These are phyloP conservation scores for Tricholoma saponaceum DNA, from an alignment of 768 basidiomycete species.

Conservation along the genomic window DNA sequence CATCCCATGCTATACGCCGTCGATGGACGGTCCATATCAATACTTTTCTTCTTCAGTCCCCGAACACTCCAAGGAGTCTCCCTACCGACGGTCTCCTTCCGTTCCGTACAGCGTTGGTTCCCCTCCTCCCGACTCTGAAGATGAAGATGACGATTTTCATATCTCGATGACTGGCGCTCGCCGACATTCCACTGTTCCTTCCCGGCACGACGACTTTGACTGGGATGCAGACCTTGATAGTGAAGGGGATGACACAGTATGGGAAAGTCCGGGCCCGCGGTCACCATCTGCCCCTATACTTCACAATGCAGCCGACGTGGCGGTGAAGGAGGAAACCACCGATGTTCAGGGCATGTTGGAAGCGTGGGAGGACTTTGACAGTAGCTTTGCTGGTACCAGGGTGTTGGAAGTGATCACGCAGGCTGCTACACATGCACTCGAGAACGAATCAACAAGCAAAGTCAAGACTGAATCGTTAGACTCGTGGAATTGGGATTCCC, in stretches of 20 bases:
- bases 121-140: conserved; percentile 70
- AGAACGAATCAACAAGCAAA: conserved; percentile 22
- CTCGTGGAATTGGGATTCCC: conserved; percentile 41
- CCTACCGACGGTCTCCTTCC: conserved; percentile 55
- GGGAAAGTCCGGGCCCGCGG: conserved; percentile 61
- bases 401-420: conserved; percentile 40
- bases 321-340: conserved; percentile 56
- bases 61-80: conserved; percentile 10
- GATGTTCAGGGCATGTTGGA: conserved; percentile 66
- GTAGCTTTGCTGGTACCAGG: conserved; percentile 35
- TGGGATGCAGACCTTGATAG: conserved; percentile 47
- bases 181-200: conserved; percentile 25
- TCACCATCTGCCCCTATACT: conserved; percentile 55
- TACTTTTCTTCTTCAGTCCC: conserved; percentile 23
- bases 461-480: conserved; percentile 44
- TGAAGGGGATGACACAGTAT: conserved; percentile 58
- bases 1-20: conserved; percentile 52
- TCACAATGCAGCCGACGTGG: conserved; percentile 21
- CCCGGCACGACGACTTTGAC: conserved; percentile 29
- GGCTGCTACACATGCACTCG: conserved; percentile 27
- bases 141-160: conserved; percentile 50
- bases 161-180: conserved; percentile 39
- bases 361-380: conserved; percentile 65
- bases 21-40: conserved; percentile 31
- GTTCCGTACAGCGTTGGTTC: conserved; percentile 54